Conservation (phyloP, 1,284 basidiomycete species). For the Omphalotus olearius region DNA sequence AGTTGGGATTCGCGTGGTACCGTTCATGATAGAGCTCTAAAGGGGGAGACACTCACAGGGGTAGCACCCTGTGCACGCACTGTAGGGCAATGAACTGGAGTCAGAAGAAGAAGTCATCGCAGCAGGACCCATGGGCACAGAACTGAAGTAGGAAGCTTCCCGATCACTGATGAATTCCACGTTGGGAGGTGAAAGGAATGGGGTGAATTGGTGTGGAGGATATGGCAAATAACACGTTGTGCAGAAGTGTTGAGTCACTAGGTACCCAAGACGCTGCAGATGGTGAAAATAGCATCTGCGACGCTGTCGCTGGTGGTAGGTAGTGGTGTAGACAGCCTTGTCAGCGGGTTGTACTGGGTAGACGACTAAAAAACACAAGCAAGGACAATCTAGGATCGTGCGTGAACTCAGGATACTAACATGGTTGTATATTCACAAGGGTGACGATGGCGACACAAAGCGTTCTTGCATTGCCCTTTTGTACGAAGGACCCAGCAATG, state of each 20-base stretch:
- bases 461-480: conserved; percentile 30
- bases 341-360: too few species aligned
- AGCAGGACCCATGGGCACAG: background rate
- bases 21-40: background rate
- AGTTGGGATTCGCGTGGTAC: background rate
- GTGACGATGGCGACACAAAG: conserved; percentile 31
- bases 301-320: background rate
- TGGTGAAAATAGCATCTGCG: background rate
- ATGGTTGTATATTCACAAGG: conserved; percentile 26
- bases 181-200: background rate
- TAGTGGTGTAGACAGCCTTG: background rate
- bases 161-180: too few species aligned
- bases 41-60: background rate
- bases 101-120: background rate
- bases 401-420: conserved; percentile 21
- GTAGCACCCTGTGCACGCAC: too few species aligned
- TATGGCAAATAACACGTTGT: conserved; percentile 28
- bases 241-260: conserved; percentile 24
- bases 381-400: conserved; percentile 7
- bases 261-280: background rate
- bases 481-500: conserved; percentile 37
- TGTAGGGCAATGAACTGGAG: background rate
- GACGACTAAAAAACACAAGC: conserved; percentile 19
- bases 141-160: background rate
- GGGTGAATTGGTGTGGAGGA: background rate